Conservation (phyloP, 352 stramenopile species). For the Phytophthora lateralis region DNA sequence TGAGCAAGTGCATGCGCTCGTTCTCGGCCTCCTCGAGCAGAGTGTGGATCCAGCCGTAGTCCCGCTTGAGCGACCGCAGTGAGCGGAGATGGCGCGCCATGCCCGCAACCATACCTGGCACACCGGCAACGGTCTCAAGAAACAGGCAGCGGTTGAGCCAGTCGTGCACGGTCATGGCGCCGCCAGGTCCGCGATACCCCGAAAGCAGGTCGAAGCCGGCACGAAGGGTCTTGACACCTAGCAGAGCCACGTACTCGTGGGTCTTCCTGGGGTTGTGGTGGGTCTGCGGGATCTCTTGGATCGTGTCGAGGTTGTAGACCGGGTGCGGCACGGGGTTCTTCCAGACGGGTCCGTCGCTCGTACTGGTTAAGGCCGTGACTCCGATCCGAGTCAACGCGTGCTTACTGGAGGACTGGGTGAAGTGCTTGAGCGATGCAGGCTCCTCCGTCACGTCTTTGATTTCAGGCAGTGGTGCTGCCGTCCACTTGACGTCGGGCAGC, state of each 20-base stretch:
- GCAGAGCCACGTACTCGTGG: constrained; percentile 42
- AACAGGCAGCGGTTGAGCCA: constrained; percentile 80
- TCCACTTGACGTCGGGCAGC: constrained; percentile 17
- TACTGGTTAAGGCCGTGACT: neutral
- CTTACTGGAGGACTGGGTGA: constrained; percentile 32
- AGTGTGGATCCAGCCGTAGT: constrained; percentile 91
- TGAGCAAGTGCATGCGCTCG: constrained; percentile 93
- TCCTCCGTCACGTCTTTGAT: constrained; percentile 46
- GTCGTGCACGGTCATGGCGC: constrained; percentile 59
- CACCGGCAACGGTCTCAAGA: constrained; percentile 75
- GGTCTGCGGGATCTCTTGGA: constrained; percentile 38
- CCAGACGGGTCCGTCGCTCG: constrained; percentile 17
- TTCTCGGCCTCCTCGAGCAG: constrained; percentile 93
- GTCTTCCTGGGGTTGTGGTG: constrained; percentile 42
- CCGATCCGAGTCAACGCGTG: constrained; percentile 9
- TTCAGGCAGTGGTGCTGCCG: constrained; percentile 33
- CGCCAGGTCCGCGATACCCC: constrained; percentile 53
- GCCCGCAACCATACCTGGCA: constrained; percentile 76
- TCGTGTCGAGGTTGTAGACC: constrained; percentile 47
- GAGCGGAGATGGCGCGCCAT: constrained; percentile 80
- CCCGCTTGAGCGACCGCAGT: constrained; percentile 74
- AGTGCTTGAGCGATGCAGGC: constrained; percentile 34
- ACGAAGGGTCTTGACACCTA: constrained; percentile 45
- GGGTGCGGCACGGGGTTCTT: constrained; percentile 52
- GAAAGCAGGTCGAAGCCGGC: constrained; percentile 53